Evolutionary conservation across 116 monocot species (phyloP), one percentile per base, ranked within the genome.

Genomic region (Zostera marina): DNA sequence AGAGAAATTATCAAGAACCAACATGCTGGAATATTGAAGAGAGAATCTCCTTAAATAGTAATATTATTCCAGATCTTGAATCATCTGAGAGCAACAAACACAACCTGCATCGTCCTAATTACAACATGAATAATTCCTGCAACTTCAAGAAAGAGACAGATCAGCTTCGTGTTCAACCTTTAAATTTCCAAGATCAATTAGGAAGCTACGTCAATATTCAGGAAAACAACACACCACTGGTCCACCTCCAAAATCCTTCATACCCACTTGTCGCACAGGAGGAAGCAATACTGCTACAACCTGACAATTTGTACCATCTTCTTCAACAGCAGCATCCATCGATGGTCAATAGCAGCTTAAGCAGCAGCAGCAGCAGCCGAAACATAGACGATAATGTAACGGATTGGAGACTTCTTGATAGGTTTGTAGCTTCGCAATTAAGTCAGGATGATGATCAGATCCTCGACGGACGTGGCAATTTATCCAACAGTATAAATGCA

Each of bases 321-420:
- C 32, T 32, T 2, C 32, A 32, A 5, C 32, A 32, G 12, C 42
- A 44, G 25, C 55, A 32, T 55, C 55, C 68, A 41, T 1, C 61
- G 22, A 38, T 51, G 16, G 32, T 32, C 32, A 32, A 32, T 32
- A 32, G 32, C 32, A 32, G 25, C n/a, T 2, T 22, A 12, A 26
- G 22, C 59, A 16, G 25, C n/a, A 23, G 46, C 10, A 11, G 22
- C 19, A 52, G 38, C 23, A 44, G 11, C 49, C 16, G 67, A 63
- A 55, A 47, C 49, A 9, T 59, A 32, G 48, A 9, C 11, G 73
- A 71, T 14, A 70, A 72, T 21, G 70, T 76, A 22, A 78, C 76
- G 8, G 90, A 90, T 66, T 90, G 90, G 90, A 77, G 90, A 59
- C 72, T 79, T 15, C 64, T 90, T 11, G 84, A 90, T 64, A 84